These are phyloP conservation scores for Trichomonas tenax DNA, from an alignment of 208 protist genomes.

Conservation along the genomic window DNA sequence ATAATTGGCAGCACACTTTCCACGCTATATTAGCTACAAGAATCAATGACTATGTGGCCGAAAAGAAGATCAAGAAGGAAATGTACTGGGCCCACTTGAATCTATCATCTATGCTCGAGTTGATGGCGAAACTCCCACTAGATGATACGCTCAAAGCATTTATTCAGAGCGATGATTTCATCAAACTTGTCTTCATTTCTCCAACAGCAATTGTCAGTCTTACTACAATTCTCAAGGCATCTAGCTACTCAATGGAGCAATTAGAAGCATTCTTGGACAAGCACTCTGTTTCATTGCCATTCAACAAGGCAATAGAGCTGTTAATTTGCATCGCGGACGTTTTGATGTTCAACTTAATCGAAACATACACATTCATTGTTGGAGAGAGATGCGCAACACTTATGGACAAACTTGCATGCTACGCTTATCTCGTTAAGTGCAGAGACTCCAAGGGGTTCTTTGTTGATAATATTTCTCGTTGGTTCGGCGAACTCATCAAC, in stretches of 20 bases:
- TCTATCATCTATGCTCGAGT: neutral
- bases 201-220: neutral
- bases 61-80: neutral
- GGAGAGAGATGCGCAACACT: neutral
- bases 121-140: neutral
- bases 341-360: neutral
- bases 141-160: neutral
- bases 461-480: neutral
- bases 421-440: neutral
- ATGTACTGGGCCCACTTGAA: neutral
- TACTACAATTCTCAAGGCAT: neutral
- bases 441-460: neutral
- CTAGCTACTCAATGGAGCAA: neutral
- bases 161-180: neutral
- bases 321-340: neutral
- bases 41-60: neutral
- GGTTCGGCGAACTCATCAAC: neutral
- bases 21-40: neutral
- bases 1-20: neutral
- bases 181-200: neutral
- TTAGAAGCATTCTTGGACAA: neutral
- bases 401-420: neutral
- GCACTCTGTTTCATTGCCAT: neutral
- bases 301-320: neutral
- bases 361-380: neutral